These are phyloP conservation scores for Lactarius pseudohatsudake DNA, from an alignment of 768 basidiomycete genomes.

Conservation along the genomic window DNA sequence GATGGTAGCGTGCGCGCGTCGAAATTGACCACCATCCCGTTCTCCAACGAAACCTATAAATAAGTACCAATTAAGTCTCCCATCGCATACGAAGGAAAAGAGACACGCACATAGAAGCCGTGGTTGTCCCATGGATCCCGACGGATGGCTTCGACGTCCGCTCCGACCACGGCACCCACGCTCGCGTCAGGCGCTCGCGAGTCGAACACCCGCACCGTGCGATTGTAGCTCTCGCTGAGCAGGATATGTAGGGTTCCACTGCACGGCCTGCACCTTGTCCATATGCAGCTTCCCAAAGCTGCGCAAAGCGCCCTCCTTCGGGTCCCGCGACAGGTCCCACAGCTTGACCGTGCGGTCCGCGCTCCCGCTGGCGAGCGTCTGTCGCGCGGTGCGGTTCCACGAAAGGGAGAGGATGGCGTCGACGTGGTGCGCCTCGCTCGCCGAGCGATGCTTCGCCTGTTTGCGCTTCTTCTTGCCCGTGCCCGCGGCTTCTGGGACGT, in stretches of 20 bases:
- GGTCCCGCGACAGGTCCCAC: slow-evolving; percentile 87
- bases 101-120: too few relatives aligned
- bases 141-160: slow-evolving; percentile 85
- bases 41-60: slow-evolving; percentile 55
- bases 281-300: slow-evolving; percentile 81
- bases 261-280: slow-evolving; percentile 95
- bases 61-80: too few relatives aligned
- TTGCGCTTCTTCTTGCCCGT: slow-evolving; percentile 97
- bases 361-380: slow-evolving; percentile 86
- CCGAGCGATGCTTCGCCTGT: slow-evolving; percentile 67
- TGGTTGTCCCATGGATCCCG: too few relatives aligned
- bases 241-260: slow-evolving; percentile 90
- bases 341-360: slow-evolving; percentile 96
- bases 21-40: slow-evolving; percentile 89
- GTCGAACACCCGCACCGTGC: slow-evolving; percentile 92
- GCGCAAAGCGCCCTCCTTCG: slow-evolving; percentile 65
- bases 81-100: too few relatives aligned
- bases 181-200: slow-evolving; percentile 78
- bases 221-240: slow-evolving; percentile 93
- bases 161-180: slow-evolving; percentile 81
- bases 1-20: slow-evolving; percentile 84
- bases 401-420: slow-evolving; percentile 91
- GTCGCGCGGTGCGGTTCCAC: slow-evolving; percentile 90
- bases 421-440: slow-evolving; percentile 75
- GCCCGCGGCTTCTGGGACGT: slow-evolving; percentile 75